Percentiles rank a stretch among this genome's conserved stretches.
phyloP scores from a whole-genome alignment of 208 protist species.

The Willaertia magna region DNA sequence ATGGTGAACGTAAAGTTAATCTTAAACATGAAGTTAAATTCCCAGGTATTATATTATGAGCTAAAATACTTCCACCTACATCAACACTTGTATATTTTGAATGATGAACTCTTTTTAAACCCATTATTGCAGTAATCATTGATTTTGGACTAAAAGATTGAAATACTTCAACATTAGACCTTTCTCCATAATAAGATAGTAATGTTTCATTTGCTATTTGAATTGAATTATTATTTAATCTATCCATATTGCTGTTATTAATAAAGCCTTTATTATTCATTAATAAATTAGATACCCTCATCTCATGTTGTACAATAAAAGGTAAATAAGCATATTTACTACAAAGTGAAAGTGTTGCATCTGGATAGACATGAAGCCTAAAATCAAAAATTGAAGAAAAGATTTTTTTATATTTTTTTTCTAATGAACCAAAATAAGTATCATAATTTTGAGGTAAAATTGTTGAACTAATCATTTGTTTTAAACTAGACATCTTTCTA shows the following conservation, averaged over 20 bases:
- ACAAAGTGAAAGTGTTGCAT: background rate
- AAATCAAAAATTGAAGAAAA: background rate
- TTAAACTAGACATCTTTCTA: background rate
- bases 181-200: background rate
- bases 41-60: background rate
- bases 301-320: background rate
- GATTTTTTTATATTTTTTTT: background rate
- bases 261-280: background rate
- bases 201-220: background rate
- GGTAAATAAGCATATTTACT: background rate
- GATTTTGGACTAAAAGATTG: background rate
- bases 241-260: no score
- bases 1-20: background rate
- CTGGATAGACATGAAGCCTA: background rate
- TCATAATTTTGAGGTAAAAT: background rate
- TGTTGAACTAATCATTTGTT: background rate
- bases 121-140: background rate
- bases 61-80: background rate
- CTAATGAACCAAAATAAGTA: background rate
- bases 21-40: background rate
- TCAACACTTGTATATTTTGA: background rate
- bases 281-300: background rate
- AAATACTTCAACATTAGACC: background rate
- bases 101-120: background rate
- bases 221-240: no score